Evolutionary conservation across 306 rosid genomes (phyloP), one percentile per base, ranked within the genome.

Genomic region (Ammopiptanthus mongolicus): DNA sequence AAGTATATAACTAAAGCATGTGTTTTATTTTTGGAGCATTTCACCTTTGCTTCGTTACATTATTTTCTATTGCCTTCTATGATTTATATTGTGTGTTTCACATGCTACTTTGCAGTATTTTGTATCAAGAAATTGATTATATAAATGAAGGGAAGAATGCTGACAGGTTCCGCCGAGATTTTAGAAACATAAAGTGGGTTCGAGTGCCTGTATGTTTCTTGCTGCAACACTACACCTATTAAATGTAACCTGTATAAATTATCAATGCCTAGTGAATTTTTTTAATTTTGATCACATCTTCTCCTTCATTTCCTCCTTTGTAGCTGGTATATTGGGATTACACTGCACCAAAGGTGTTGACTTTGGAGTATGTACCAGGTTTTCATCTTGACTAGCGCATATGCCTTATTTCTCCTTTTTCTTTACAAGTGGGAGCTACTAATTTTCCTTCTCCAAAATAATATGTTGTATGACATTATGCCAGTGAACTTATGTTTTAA

Each of bases 361-460:
- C 97, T 46, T 84, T 93, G 91, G 98, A 93, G 82, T 93, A 93
- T 76, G 92, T 87, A 59, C 98, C 98, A 93, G 98, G 98, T 93
- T 86, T 71, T 81, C 42, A 69, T 77, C 89, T 79, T 60, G 65
- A 69, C 88, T 78, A 63, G 25, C 56, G 37, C 33, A 10, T 37
- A 10, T 60, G 17, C 14, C 69, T 39, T 69, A 25, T 37, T 57
- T 23, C 72, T 61, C 52, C 23, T 37, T 58, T 37, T 42, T 39
- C 19, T 52, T 53, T 21, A 14, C 31, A 17, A 61, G 47, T 74
- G 62, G 65, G n/a, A 18, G 41, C 59, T 68, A 28, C 13, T 60
- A 51, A 52, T 34, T 70, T 21, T 39, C 56, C 37, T 39, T 71
- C 61, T 18, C 71, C 56, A 21, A 51, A 67, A 19, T 55, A 59